Base-by-base conservation (phyloP, 208 protist species). In the Entamoeba histolytica region DNA sequence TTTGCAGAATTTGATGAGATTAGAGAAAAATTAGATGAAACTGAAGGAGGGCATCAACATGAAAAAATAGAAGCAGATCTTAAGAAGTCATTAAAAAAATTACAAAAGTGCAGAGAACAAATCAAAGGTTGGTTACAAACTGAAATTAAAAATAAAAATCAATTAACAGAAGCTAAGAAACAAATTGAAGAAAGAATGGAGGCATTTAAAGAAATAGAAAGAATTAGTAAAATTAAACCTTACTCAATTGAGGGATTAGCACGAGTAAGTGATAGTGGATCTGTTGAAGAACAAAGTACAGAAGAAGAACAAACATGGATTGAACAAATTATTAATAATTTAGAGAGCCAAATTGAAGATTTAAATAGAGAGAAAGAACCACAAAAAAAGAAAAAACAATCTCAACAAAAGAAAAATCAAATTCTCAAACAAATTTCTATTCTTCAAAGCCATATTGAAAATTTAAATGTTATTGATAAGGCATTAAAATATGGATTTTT, bases 71-170 rank as follows among this genome's bases (percentile, higher is more conserved):
- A 94, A 49, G 61, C 44, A 2, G 93, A 93, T 1, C 57, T 94
- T 5, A 94, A 94, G 93, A 49, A 57, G 92, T 52, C 44, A 1
- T 94, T 94, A 15, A 94, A 94, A 91, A 93, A 94, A 87, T 51
- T 94, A 12, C 93, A 94, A 52, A 49, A 92, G 10, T 92, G 50
- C 69, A 5, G 93, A 73, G 93, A 94, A 17, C 93, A 94, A 87
- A 91, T 94, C 4, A 93, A 92, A 17, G 92, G 87, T 49, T 94
- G 93, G 93, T 23, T 92, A 39, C 12, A 28, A 31, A 93, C 93
- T 49, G 93, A 94, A 69, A 94, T 94, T 49, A 94, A 92, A 55
- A 91, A 94, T 47, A 94, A 94, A 50, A 35, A 35, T 5, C 15
- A 19, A 15, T 78, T 94, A 10, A 28, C 19, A 28, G 55, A 92